Percentiles rank a stretch among this genome's conserved stretches.
These are phyloP conservation scores for Exserohilum turcica DNA, from an alignment of 2,329 filamentous ascomycete species.

Conservation along the genomic window DNA sequence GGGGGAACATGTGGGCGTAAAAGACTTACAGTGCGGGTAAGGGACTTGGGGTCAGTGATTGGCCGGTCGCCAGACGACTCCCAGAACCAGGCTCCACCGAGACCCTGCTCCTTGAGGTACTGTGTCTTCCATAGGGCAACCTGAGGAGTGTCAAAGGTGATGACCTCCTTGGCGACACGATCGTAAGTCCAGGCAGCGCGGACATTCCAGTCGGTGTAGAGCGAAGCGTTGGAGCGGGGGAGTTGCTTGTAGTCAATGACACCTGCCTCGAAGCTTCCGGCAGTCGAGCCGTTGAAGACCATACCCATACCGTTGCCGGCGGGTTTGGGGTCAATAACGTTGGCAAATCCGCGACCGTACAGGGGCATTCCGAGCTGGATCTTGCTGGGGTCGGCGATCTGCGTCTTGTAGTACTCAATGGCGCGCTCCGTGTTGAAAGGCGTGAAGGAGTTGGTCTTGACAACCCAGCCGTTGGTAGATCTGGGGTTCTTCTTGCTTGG, in stretches of 20 bases:
- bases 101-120: slow-evolving; percentile 29
- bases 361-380: slow-evolving; percentile 37
- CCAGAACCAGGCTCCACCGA: slow-evolving; percentile 43
- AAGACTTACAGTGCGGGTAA: slow-evolving; percentile 23
- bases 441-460: neutral
- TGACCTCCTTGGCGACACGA: slow-evolving; percentile 21
- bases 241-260: slow-evolving; percentile 38
- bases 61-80: slow-evolving; percentile 31
- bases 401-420: slow-evolving; percentile 31
- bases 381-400: slow-evolving; percentile 26
- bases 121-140: slow-evolving; percentile 30
- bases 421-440: slow-evolving; percentile 36
- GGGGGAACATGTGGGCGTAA: too few species aligned
- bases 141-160: slow-evolving; percentile 36
- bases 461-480: slow-evolving; percentile 29
- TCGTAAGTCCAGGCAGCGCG: slow-evolving; percentile 33
- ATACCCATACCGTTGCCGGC: slow-evolving; percentile 56
- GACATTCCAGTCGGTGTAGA: slow-evolving; percentile 25
- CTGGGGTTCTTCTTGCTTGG: slow-evolving; percentile 21
- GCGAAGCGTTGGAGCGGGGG: slow-evolving; percentile 28
- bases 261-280: slow-evolving; percentile 34
- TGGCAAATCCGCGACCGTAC: slow-evolving; percentile 38
- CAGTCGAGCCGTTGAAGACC: slow-evolving; percentile 32
- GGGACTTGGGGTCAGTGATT: slow-evolving; percentile 22
- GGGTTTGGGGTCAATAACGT: slow-evolving; percentile 26